Evolutionary conservation across 1,284 basidiomycete species (phyloP).

Genomic region (Tilletia setariae): DNA sequence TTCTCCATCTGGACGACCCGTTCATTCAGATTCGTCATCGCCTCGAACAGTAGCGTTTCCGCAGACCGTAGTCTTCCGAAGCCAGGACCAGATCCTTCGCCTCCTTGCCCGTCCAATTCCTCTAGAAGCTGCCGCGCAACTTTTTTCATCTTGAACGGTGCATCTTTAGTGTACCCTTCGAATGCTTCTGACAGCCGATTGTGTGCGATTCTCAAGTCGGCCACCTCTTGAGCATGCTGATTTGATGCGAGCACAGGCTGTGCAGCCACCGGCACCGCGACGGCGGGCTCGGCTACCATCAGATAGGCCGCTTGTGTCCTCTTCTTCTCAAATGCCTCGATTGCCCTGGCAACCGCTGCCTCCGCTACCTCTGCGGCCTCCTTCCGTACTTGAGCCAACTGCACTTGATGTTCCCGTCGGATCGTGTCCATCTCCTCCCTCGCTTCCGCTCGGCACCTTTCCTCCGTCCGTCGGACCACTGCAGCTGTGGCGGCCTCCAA

Average conservation of each 20-base stretch:
- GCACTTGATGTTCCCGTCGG: background rate
- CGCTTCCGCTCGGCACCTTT: background rate
- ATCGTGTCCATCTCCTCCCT: background rate
- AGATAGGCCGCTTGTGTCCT: background rate
- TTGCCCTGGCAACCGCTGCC: constrained; percentile 2
- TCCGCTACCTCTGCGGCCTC: background rate
- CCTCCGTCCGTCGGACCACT: background rate
- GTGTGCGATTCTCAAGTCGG: background rate
- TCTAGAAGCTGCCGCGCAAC: too few relatives aligned
- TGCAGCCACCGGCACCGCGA: background rate
- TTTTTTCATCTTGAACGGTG: too few relatives aligned
- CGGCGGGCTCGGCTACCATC: background rate
- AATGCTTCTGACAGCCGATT: background rate
- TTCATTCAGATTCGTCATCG: too few relatives aligned
- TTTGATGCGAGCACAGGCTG: background rate
- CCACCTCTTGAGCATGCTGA: background rate
- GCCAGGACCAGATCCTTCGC: too few relatives aligned
- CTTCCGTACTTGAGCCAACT: background rate
- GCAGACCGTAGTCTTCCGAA: too few relatives aligned
- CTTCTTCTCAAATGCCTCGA: constrained; percentile 2
- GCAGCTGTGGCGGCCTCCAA: background rate
- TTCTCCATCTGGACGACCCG: too few relatives aligned
- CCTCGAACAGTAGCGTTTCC: too few relatives aligned
- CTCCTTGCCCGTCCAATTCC: too few relatives aligned
- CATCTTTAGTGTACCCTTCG: too few relatives aligned